Evolutionary conservation across 2,329 filamentous ascomycete species (phyloP).

Genomic region (Mariannaea elegans): DNA sequence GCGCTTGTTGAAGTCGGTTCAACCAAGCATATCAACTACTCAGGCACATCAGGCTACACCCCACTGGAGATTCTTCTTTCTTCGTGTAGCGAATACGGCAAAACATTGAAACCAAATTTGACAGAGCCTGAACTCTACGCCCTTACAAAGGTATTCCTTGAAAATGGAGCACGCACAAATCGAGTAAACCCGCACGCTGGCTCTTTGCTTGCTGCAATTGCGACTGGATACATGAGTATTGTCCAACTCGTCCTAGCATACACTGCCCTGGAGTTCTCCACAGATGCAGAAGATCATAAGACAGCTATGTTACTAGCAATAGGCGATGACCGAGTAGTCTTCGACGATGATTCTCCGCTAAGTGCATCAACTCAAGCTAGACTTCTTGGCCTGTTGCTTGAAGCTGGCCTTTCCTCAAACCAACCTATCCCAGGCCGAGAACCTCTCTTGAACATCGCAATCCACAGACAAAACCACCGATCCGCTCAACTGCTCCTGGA

Average conservation of each 20-base stretch:
- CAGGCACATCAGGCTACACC: not conserved
- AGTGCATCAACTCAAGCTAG: not conserved
- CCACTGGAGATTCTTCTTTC: not conserved
- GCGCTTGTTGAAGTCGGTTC: not conserved
- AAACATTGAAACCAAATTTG: not conserved
- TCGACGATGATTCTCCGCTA: not conserved
- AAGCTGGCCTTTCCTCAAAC: not conserved
- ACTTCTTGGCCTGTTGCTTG: not conserved
- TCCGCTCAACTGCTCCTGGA: not conserved
- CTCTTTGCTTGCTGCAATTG: not conserved
- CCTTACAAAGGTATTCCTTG: not conserved
- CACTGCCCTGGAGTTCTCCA: not conserved
- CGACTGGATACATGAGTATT: slow-evolving; percentile 10
- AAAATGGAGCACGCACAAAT: not conserved
- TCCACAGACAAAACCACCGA: not conserved
- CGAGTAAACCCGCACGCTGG: not conserved
- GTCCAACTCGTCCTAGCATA: not conserved
- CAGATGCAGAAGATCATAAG: not conserved
- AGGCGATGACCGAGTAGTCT: not conserved
- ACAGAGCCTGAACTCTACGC: not conserved
- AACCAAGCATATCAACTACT: not conserved
- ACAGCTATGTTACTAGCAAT: not conserved
- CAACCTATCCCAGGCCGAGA: not conserved
- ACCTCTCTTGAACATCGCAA: not conserved
- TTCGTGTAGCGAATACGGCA: not conserved